Conservation (phyloP, 1,284 basidiomycete species). For the Sanguinoderma infundibulare region DNA sequence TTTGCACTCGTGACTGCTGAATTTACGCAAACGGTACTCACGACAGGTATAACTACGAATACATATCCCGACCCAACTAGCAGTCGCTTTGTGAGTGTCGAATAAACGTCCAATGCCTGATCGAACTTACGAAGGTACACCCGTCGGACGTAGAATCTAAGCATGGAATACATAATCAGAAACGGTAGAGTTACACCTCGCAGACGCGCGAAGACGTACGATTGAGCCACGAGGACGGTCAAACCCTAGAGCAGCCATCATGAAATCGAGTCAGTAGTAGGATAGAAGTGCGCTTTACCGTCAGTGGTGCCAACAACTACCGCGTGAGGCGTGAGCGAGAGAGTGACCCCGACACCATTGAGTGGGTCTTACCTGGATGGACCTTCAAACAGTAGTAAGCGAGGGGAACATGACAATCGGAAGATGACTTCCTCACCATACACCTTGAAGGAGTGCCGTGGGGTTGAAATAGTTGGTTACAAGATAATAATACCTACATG, state of each 20-base stretch:
- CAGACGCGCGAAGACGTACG: neutral
- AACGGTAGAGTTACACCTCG: too few species aligned
- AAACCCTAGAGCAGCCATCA: neutral
- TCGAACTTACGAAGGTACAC: neutral
- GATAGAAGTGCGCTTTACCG: neutral
- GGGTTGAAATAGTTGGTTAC: conserved; percentile 19
- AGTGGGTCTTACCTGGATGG: neutral
- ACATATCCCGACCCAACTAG: neutral
- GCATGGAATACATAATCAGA: neutral
- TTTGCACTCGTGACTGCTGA: neutral
- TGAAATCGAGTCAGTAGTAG: neutral
- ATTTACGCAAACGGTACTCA: neutral
- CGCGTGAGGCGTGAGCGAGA: neutral
- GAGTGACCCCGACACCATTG: neutral
- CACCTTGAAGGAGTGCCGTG: conserved; percentile 1
- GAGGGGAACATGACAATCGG: neutral
- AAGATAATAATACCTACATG: conserved; percentile 18
- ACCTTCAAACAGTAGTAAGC: neutral
- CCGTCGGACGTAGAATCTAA: neutral
- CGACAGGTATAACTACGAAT: neutral
- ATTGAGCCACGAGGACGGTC: neutral
- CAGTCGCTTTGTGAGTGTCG: too few species aligned
- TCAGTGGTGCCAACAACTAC: neutral
- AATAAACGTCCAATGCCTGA: too few species aligned
- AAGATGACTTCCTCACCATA: conserved; percentile 11